phyloP scores from a whole-genome alignment of 345 rosid genomes.

The Combretum micranthum region DNA sequence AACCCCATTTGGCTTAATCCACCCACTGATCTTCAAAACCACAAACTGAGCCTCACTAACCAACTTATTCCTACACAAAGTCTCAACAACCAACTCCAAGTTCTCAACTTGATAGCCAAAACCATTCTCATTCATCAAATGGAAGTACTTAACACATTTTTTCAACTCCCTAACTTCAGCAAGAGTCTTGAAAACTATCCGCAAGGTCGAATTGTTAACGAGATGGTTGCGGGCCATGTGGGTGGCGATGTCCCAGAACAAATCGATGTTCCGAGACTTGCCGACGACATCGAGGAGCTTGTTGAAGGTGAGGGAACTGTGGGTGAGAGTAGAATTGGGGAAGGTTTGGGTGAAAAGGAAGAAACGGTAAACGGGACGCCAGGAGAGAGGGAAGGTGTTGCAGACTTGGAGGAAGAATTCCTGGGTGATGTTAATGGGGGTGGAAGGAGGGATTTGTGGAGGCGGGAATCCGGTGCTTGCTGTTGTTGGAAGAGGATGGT shows the following conservation, averaged over 20 bases:
- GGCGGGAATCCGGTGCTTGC: conserved; percentile 53
- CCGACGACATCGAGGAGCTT: conserved; percentile 58
- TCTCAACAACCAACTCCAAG: conserved; percentile 47
- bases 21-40: conserved; percentile 48
- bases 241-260: conserved; percentile 54
- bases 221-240: conserved; percentile 41
- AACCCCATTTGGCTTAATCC: conserved; percentile 37
- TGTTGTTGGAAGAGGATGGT: conserved; percentile 80
- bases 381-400: conserved; percentile 69
- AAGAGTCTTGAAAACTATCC: conserved; percentile 46
- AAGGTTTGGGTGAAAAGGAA: conserved; percentile 44
- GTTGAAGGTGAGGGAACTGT: conserved; percentile 51
- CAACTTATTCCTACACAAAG: conserved; percentile 43
- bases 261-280: conserved; percentile 60
- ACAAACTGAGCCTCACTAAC: conserved; percentile 64
- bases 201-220: conserved; percentile 65
- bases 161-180: conserved; percentile 67
- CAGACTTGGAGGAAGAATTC: conserved; percentile 89
- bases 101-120: conserved; percentile 36
- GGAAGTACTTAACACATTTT: conserved; percentile 58
- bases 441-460: conserved; percentile 52
- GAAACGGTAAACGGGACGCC: conserved; percentile 82
- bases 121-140: conserved; percentile 60
- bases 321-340: conserved; percentile 36
- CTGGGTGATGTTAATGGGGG: conserved; percentile 29